phyloP scores from a whole-genome alignment of 805 yeast species.

The Starmerella sp. region DNA sequence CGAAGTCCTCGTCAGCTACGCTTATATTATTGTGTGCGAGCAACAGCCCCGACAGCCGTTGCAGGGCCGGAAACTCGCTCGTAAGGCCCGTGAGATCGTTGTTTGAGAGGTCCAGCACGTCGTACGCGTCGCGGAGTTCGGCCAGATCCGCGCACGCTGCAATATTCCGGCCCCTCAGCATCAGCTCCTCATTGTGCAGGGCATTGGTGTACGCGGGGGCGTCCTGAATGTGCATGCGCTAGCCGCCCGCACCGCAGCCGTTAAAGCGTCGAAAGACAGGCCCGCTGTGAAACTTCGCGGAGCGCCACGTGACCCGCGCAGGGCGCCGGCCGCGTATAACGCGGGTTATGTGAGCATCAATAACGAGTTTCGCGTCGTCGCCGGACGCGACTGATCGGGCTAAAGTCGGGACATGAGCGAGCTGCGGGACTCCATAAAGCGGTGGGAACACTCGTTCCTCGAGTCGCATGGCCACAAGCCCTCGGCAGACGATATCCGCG shows the following conservation, averaged over 20 bases:
- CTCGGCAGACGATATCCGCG: constrained; percentile 13
- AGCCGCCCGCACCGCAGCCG: neutral
- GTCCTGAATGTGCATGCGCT: neutral
- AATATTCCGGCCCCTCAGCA: constrained; percentile 28
- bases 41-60: constrained; percentile 42
- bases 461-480: constrained; percentile 16
- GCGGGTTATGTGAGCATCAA: neutral
- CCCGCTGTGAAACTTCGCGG: too few species aligned
- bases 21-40: constrained; percentile 51
- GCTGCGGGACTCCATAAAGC: constrained; percentile 14
- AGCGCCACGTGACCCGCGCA: neutral
- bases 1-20: constrained; percentile 31
- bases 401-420: neutral
- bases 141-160: constrained; percentile 38
- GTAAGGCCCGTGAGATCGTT: constrained; percentile 54
- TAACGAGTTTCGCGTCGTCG: neutral
- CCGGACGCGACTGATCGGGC: neutral
- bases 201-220: constrained; percentile 9
- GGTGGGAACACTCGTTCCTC: constrained; percentile 19
- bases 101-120: constrained; percentile 60
- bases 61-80: constrained; percentile 35
- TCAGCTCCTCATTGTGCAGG: constrained; percentile 5
- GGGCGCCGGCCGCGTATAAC: neutral
- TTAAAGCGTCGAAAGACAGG: neutral
- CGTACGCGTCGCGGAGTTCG: constrained; percentile 35